Conservation (phyloP, 345 rosid species). For the Eucalyptus brandiana region DNA sequence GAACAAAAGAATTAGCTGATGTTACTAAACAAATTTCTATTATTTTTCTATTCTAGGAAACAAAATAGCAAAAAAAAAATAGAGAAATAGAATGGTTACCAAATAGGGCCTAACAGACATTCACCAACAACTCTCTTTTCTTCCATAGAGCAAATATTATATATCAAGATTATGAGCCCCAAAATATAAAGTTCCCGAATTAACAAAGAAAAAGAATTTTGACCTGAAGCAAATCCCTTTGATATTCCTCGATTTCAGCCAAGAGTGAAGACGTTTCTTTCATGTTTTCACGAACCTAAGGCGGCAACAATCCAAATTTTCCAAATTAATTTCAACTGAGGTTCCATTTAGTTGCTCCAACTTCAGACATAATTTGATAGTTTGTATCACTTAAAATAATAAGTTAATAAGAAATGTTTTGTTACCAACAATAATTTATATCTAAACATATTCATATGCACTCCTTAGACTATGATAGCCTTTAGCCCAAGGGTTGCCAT, state of each 20-base stretch:
- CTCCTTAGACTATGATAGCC: background rate
- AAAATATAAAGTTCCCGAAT: background rate
- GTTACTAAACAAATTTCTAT: too few relatives aligned
- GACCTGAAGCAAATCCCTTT: background rate
- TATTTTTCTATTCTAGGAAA: rapidly evolving
- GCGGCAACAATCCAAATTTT: background rate
- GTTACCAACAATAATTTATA: too few relatives aligned
- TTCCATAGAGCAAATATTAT: background rate
- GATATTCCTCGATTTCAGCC: background rate
- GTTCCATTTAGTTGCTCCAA: background rate
- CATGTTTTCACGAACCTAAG: background rate
- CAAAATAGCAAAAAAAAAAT: too few relatives aligned
- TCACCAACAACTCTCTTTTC: background rate
- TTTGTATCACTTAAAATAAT: too few relatives aligned
- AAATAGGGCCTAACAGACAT: too few relatives aligned
- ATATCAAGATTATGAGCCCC: background rate
- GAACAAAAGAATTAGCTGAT: too few relatives aligned
- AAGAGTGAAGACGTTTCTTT: background rate
- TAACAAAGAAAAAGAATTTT: background rate
- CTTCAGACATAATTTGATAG: too few relatives aligned
- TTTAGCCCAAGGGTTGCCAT: background rate
- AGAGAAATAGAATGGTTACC: too few relatives aligned
- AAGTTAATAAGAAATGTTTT: too few relatives aligned
- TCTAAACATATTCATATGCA: too few relatives aligned
- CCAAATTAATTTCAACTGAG: background rate